Evolutionary conservation across 1,284 basidiomycete species (phyloP), one percentile per base, ranked within the genome.

Genomic region (Tylopilus sp.): DNA sequence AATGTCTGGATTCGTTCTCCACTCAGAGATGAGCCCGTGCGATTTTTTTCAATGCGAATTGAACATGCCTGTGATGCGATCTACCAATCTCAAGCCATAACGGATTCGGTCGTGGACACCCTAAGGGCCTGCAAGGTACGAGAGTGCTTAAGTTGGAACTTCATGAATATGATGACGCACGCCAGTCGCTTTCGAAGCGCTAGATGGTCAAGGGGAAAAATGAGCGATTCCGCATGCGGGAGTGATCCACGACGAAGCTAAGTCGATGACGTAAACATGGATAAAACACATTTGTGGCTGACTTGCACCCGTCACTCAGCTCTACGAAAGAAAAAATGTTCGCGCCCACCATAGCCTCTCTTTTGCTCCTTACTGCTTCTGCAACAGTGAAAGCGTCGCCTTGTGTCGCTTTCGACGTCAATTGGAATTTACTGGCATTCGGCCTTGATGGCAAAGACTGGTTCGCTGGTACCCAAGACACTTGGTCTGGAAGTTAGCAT

Each of bases 361-460:
- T 83, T 79, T 76, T 79, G 50, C 61, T 75, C 41, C 66, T 79
- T 54, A 76, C 72, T 46, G 61, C 72, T 39, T 65, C 71, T 12
- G 56, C 63, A 18, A 49, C 67, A 16, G 77, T 73, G 48, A 68
- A 62, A 39, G 73, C 79, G 1, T 67, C 68, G 8, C 75, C 84
- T 13, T 89, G 87, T 60, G 69, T 88, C 28, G 75, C 82, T 15
- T 87, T 89, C 59, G 86, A 90, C 59, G 59, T 71, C 21, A 71
- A 71, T 57, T 88, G 82, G 77, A 86, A 89, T 59, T 73, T 90
- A 44, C 74, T 84, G 42, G 84, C 81, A 29, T 85, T 90, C 59
- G 85, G 83, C 45, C 77, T 88, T 54, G 74, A 79, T 52, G 84
- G 82, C 53, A 87, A 87, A 63, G 87, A 90, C 64, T 89, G 80